Conservation (phyloP, 495 filamentous ascomycete species). For the Lophiotrema nucula region DNA sequence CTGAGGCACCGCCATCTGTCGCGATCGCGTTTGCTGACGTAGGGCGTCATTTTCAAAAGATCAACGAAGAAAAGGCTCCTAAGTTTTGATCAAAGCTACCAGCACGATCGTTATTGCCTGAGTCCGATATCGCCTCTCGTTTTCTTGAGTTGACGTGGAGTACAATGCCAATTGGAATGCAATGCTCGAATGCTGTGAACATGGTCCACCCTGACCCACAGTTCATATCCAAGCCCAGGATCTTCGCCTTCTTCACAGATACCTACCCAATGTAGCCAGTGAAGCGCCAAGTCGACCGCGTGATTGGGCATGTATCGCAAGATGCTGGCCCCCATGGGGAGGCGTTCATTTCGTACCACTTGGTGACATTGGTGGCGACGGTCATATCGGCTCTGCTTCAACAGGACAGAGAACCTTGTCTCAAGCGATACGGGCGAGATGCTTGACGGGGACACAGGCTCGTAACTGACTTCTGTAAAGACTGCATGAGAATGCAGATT, state of each 20-base stretch:
- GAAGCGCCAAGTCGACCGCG: slow-evolving; percentile 8
- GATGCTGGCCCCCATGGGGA: slow-evolving; percentile 11
- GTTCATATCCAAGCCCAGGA: slow-evolving; percentile 5
- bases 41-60: neutral
- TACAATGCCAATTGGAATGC: too few relatives aligned
- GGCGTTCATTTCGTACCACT: slow-evolving; percentile 3
- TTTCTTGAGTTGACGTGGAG: too few relatives aligned
- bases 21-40: slow-evolving; percentile 19
- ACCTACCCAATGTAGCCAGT: slow-evolving; percentile 12
- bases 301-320: slow-evolving; percentile 11
- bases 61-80: neutral
- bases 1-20: neutral
- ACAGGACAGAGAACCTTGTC: neutral
- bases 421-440: slow-evolving; percentile 19
- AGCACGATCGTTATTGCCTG: too few relatives aligned
- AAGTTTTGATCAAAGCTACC: too few relatives aligned
- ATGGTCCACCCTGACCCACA: slow-evolving; percentile 1
- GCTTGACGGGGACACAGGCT: slow-evolving; percentile 3
- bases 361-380: slow-evolving; percentile 16
- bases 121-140: too few relatives aligned
- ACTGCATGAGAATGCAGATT: slow-evolving; percentile 20
- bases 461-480: slow-evolving; percentile 25
- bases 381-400: slow-evolving; percentile 9
- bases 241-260: slow-evolving; percentile 1
- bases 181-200: too few relatives aligned